Base-by-base conservation (phyloP, 306 rosid species). In the Chamaecrista fasciculata region DNA sequence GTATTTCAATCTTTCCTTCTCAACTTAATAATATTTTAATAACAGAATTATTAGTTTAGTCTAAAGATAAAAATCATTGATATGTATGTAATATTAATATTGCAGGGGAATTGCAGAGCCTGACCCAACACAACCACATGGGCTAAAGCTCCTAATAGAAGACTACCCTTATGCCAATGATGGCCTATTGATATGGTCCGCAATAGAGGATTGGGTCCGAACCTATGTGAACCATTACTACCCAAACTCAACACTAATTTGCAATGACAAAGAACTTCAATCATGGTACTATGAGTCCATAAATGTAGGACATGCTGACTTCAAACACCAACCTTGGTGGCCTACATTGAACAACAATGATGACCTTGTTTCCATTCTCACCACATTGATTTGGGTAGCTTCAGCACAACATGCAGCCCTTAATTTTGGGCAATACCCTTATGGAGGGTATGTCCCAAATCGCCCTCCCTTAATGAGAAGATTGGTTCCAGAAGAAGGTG, bases 181-280 rank as follows among this genome's bases (percentile, higher is more conserved):
- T 64, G 69, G 69, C 5, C 42, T 43, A 2, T 3, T 64, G 14
- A 31, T 67, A 12, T 51, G 72, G 64, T 59, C 59, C n/a, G 11
- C 39, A 0, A 52, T 69, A 18, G 33, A 69, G 39, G 47, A n/a
- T 8, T 69, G 64, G 64, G 52, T 69, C 5, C 20, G 40, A 10
- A 59, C 59, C 37, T 69, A 69, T 39, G 73, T 69, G 40, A 39
- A 69, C 40, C 64, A 39, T 19, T 69, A 69, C 44, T 69, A 52
- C 64, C 42, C 64, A 1, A 37, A 43, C 18, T 29, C 73, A 7
- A 51, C 26, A 36, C 64, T 3, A 5, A 59, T 69, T 7, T 12
- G 60, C 40, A 52, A 9, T n/a, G 64, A 69, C 19, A 11, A 18
- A 25, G 64, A 53, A 28, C 73, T 39, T 8, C 73, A 69, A 24